A percentile compares a stretch with the other conserved stretches of the same genome.
phyloP scores from a whole-genome alignment of 805 yeast genomes.

The Pichia kluyveri region DNA sequence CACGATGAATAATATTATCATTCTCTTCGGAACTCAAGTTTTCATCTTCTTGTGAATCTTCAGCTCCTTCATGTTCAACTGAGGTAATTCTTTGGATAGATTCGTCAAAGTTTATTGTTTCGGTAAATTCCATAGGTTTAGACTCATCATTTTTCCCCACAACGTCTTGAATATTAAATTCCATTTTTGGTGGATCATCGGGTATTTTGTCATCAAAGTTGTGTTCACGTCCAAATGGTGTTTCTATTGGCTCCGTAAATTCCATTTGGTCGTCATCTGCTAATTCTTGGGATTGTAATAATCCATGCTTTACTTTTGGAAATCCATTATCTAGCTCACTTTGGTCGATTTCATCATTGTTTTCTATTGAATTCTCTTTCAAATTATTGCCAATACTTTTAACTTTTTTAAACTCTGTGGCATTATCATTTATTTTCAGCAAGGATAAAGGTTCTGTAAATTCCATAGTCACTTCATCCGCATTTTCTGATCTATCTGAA shows the following conservation, averaged over 20 bases:
- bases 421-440: background rate
- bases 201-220: background rate
- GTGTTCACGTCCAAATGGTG: background rate
- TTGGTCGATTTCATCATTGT: too few species aligned
- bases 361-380: too few species aligned
- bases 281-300: background rate
- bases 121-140: background rate
- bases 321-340: too few species aligned
- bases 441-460: constrained; percentile 6
- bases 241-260: background rate
- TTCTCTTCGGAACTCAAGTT: background rate
- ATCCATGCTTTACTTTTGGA: background rate
- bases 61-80: background rate
- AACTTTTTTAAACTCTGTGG: background rate
- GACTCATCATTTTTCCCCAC: too few species aligned
- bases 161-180: background rate
- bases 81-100: background rate
- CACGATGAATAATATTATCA: too few species aligned
- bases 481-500: background rate
- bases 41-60: background rate
- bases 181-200: background rate
- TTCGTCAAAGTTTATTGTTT: background rate
- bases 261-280: background rate
- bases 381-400: too few species aligned
- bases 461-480: constrained; percentile 12